Base-by-base conservation (phyloP, 2,329 filamentous ascomycete species). In the Colletotrichum aenigma region DNA sequence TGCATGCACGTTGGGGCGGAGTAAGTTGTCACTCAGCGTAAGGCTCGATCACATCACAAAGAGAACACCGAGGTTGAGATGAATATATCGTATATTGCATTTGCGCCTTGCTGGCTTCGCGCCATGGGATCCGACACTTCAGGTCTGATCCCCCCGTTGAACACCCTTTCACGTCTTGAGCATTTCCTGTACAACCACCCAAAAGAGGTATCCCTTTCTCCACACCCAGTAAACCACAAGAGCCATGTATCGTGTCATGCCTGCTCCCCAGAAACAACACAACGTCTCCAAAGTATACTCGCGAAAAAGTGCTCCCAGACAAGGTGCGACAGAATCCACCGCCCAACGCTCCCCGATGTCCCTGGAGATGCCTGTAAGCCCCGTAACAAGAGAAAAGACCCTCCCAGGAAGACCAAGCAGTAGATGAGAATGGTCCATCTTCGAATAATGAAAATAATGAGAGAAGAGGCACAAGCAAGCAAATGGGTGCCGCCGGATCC, bases 21-120 rank as follows among this genome's bases (percentile, higher is more conserved):
- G 43, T 13, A 52, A 24, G 18, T 66, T 52, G 16, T 55, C 8
- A 32, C 12, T 66, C 66, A 61, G 24, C 38, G n/a, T n/a, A 52
- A 34, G 24, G 67, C 56, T 62, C 24, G n/a, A 34, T 52, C 13
- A 26, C 36, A 15, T 62, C n/a, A 6, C 8, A 6, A 16, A 18
- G 13, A 34, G 7, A 18, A 24, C 16, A 36, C 71, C 66, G 71
- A 66, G 55, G 18, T 76, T 74, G 48, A 74, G 74, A 74, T 76
- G 65, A 76, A 74, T 43, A 77, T 78, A 79, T 85, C 83, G 81
- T 85, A 78, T 85, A 84, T 85, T 85, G 70, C 70, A 69, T 74
- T 62, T 82, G 83, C 82, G 80, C 84, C 79, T 81, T 78, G 81
- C 80, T 77, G 75, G 70, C 70, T 76, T 77, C 75, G 70, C 62